Conservation (phyloP, 805 yeast genomes). For the Wickerhamomyces silvicola region DNA sequence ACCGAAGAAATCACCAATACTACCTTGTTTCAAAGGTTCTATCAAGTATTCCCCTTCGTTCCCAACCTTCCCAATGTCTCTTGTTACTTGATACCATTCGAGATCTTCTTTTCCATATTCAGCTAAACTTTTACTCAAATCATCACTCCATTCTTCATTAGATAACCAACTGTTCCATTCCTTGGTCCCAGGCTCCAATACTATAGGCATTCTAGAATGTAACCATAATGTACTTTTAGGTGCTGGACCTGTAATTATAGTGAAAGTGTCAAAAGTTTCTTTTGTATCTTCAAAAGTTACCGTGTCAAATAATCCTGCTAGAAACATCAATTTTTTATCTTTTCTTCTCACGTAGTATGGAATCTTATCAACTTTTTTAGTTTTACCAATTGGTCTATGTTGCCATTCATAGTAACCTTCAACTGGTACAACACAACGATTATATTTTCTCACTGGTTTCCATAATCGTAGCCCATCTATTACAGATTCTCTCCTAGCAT, state of each 20-base stretch:
- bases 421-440: slow-evolving; percentile 71
- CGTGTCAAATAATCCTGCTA: slow-evolving; percentile 52
- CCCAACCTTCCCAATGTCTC: slow-evolving; percentile 56
- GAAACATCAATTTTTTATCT: slow-evolving; percentile 46
- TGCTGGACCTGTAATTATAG: slow-evolving; percentile 73
- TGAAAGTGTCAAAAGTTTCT: slow-evolving; percentile 39
- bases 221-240: slow-evolving; percentile 56
- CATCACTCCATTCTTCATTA: slow-evolving; percentile 32
- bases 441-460: slow-evolving; percentile 40
- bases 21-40: slow-evolving; percentile 19
- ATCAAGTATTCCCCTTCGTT: slow-evolving; percentile 34
- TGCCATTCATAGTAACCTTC: slow-evolving; percentile 87
- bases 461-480: slow-evolving; percentile 45
- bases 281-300: slow-evolving; percentile 17
- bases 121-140: slow-evolving; percentile 35
- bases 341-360: slow-evolving; percentile 64
- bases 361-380: slow-evolving; percentile 32
- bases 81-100: slow-evolving; percentile 48
- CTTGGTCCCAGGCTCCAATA: slow-evolving; percentile 51
- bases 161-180: slow-evolving; percentile 63
- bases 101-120: slow-evolving; percentile 31
- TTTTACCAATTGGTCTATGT: slow-evolving; percentile 21
- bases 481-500: slow-evolving; percentile 66
- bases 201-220: slow-evolving; percentile 74
- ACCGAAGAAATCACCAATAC: slow-evolving; percentile 11